Conservation (phyloP, 2,329 filamentous ascomycete genomes). For the Ophiosphaerella narmari region DNA sequence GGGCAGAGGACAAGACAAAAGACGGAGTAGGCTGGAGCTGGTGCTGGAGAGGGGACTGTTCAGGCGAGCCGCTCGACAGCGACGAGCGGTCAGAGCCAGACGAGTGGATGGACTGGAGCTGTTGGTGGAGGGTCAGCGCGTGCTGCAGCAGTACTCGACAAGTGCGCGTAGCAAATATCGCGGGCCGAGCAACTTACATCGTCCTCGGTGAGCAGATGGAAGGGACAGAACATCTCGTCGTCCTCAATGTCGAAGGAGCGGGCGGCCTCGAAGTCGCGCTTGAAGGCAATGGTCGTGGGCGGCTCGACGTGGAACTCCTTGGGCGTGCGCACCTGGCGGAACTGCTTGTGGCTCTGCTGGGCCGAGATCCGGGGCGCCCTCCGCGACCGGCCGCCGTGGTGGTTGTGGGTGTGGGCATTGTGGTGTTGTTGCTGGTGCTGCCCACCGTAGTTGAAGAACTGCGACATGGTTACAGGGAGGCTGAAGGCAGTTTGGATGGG, state of each 20-base stretch:
- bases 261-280: slow-evolving; percentile 85
- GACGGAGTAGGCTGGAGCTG: slow-evolving; percentile 72
- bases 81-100: slow-evolving; percentile 91
- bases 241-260: slow-evolving; percentile 95
- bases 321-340: slow-evolving; percentile 81
- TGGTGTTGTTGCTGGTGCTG: slow-evolving; percentile 54
- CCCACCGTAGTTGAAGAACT: slow-evolving; percentile 54
- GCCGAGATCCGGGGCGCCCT: slow-evolving; percentile 80
- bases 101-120: slow-evolving; percentile 91
- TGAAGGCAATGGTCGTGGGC: slow-evolving; percentile 76
- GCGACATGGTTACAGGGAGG: slow-evolving; percentile 48
- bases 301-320: slow-evolving; percentile 79
- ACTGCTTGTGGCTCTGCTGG: slow-evolving; percentile 86
- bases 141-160: slow-evolving; percentile 27
- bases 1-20: slow-evolving; percentile 70
- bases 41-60: slow-evolving; percentile 88
- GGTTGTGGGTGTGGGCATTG: slow-evolving; percentile 69
- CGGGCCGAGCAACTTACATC: slow-evolving; percentile 66
- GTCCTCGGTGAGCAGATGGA: slow-evolving; percentile 83
- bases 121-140: slow-evolving; percentile 44
- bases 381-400: slow-evolving; percentile 84
- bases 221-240: slow-evolving; percentile 92
- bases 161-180: slow-evolving; percentile 27
- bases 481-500: slow-evolving; percentile 19
- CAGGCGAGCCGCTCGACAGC: slow-evolving; percentile 89